A percentile compares a stretch with the other conserved stretches of the same genome.
phyloP scores from a whole-genome alignment of 1,139 yeast species.

The Pichia sp. region DNA sequence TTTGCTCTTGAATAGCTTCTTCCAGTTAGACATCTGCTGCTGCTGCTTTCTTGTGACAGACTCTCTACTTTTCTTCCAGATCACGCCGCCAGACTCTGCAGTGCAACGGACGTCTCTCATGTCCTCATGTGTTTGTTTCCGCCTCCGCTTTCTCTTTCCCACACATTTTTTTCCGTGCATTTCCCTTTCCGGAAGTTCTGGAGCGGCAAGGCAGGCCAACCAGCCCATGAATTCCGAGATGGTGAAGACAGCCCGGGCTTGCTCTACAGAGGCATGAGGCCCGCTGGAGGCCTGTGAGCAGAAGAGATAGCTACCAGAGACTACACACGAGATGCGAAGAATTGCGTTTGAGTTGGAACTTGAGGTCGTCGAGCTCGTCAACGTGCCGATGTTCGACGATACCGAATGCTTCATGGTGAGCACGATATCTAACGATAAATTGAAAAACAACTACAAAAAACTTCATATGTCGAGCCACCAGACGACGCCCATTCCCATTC shows the following conservation, averaged over 20 bases:
- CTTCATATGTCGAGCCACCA: constrained; percentile 40
- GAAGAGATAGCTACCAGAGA: not conserved
- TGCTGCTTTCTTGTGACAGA: not conserved
- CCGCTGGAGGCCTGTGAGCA: not conserved
- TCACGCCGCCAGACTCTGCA: not conserved
- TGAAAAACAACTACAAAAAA: constrained; percentile 34
- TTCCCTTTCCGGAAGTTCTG: not conserved
- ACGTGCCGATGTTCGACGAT: constrained; percentile 79
- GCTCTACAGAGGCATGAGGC: too few relatives aligned
- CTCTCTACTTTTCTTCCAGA: not conserved
- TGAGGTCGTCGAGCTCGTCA: constrained; percentile 64
- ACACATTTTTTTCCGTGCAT: not conserved
- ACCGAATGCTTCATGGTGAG: constrained; percentile 52
- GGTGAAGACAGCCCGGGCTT: not conserved
- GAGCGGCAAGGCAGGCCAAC: not conserved
- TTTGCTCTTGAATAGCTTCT: constrained; percentile 27
- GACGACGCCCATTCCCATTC: constrained; percentile 32
- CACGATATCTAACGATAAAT: constrained; percentile 36
- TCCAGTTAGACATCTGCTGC: constrained; percentile 31
- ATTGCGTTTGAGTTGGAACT: constrained; percentile 55
- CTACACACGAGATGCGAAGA: constrained; percentile 9
- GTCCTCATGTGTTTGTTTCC: not conserved
- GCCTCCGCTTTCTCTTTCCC: not conserved
- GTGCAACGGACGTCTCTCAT: not conserved
- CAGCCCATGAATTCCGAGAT: not conserved